Base-by-base conservation (phyloP, 805 yeast genomes). In the Clavispora santaluciae region DNA sequence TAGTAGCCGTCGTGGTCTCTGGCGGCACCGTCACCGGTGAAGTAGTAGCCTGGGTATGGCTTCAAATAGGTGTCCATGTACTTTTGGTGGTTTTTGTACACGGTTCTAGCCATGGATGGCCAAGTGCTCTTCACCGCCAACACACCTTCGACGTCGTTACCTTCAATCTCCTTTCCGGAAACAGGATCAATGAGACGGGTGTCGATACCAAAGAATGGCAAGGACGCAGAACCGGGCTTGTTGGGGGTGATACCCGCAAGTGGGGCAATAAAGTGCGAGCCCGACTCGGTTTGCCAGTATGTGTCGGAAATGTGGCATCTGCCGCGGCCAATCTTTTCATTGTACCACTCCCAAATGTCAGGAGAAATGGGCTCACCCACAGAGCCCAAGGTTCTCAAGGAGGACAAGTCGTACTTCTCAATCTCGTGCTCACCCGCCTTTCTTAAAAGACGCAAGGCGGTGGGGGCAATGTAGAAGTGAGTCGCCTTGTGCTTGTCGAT, bases 1-100 rank as follows among this genome's bases (percentile, higher is more conserved):
- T 79, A 82, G 69, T 77, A 86, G 5, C 95, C 95, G 59, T 85
- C 91, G 51, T 76, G 71, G 60, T 86, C 95, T 59, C 90, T 76
- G 15, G 89, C 91, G 21, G 91, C 93, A 65, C 95, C 95, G 65
- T 86, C 95, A 55, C 95, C 95, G 1, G 93, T 81, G 70, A 86
- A 86, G 68, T 84, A 86, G 60, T 76, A 78, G 36, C 89, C 89
- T 37, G 86, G 85, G 66, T 84, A 86, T 39, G 93, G 91, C 43
- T 78, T 81, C 60, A 84, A 66, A 64, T 86, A 86, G n/a, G 93
- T 86, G 54, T 86, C 95, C 68, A 81, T 65, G 65, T 70, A 86
- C 60, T 88, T 73, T 50, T 73, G 72, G 64, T 85, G 84, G 66
- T 86, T 84, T 47, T 75, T 76, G 85, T 86, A 85, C 48, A 86